phyloP scores from a whole-genome alignment of 23 red algal genomes.

The Pyropia yezoensis region DNA sequence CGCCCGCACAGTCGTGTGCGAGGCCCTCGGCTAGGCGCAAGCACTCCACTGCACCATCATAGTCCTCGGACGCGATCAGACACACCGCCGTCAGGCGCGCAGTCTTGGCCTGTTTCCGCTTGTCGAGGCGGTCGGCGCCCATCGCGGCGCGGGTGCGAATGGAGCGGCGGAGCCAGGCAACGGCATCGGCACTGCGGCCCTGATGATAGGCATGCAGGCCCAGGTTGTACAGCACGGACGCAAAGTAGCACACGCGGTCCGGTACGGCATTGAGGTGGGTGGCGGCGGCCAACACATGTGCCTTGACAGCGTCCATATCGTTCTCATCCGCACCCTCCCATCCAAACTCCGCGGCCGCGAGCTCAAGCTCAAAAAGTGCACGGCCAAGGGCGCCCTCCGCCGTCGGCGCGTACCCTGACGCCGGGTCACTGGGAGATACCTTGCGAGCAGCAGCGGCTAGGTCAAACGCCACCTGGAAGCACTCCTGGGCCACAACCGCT shows the following conservation, averaged over 20 bases:
- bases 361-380: conserved; percentile 50
- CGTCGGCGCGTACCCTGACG: too few species aligned
- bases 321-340: conserved; percentile 30
- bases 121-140: conserved; percentile 11
- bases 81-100: conserved; percentile 44
- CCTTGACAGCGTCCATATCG: too few species aligned
- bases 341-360: conserved; percentile 46
- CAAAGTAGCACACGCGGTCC: conserved; percentile 39
- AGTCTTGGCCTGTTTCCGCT: conserved; percentile 53
- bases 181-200: conserved; percentile 18
- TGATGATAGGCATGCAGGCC: conserved; percentile 44
- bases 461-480: conserved; percentile 32
- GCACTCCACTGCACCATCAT: conserved; percentile 44
- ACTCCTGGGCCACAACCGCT: conserved; percentile 27
- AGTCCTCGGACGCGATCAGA: conserved; percentile 37
- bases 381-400: neutral
- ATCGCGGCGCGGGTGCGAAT: conserved; percentile 27
- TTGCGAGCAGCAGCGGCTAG: conserved; percentile 22
- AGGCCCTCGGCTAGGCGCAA: conserved; percentile 46
- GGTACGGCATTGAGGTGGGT: conserved; percentile 14
- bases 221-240: conserved; percentile 55
- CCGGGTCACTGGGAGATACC: neutral
- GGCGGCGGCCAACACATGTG: too few species aligned
- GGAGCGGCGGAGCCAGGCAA: conserved; percentile 45
- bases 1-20: conserved; percentile 36